Conservation (phyloP, 2,329 filamentous ascomycete genomes). For the Pyrenophora tritici-repentis region DNA sequence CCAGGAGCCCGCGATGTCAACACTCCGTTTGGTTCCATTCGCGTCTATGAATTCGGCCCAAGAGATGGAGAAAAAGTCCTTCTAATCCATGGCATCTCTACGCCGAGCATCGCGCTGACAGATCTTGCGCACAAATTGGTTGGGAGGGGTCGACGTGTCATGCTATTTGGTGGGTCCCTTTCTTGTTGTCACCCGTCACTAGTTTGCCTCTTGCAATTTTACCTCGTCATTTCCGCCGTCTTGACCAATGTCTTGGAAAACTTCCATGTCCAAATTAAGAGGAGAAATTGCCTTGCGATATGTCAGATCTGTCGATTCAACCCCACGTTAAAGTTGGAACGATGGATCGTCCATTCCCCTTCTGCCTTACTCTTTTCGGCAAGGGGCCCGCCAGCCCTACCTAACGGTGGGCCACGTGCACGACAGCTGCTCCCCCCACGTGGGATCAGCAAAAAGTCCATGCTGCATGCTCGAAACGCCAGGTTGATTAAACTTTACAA, state of each 20-base stretch:
- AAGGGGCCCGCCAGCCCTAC: conserved; percentile 13
- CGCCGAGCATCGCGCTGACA: conserved; percentile 72
- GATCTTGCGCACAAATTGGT: conserved; percentile 69
- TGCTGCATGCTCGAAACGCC: not conserved
- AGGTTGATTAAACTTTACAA: not conserved
- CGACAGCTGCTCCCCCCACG: not conserved
- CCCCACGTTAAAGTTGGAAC: conserved; percentile 5
- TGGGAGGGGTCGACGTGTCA: conserved; percentile 71
- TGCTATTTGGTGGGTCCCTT: conserved; percentile 68
- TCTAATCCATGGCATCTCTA: conserved; percentile 80
- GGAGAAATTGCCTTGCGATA: not conserved
- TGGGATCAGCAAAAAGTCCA: not conserved
- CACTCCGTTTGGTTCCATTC: conserved; percentile 71
- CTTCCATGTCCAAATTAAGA: not conserved
- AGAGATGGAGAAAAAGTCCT: conserved; percentile 72
- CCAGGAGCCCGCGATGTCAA: conserved; percentile 71
- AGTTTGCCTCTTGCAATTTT: conserved; percentile 3
- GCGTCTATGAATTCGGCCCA: conserved; percentile 82
- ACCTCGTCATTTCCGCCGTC: not conserved
- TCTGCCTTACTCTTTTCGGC: conserved; percentile 8
- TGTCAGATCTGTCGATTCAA: not conserved
- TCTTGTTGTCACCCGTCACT: conserved; percentile 6
- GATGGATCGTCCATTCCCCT: conserved; percentile 1
- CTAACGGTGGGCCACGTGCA: conserved; percentile 15
- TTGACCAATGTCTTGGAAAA: not conserved